Evolutionary conservation across 257 asterid species (phyloP), one percentile per base, ranked within the genome.

Genomic region (Capsicum chinense): DNA sequence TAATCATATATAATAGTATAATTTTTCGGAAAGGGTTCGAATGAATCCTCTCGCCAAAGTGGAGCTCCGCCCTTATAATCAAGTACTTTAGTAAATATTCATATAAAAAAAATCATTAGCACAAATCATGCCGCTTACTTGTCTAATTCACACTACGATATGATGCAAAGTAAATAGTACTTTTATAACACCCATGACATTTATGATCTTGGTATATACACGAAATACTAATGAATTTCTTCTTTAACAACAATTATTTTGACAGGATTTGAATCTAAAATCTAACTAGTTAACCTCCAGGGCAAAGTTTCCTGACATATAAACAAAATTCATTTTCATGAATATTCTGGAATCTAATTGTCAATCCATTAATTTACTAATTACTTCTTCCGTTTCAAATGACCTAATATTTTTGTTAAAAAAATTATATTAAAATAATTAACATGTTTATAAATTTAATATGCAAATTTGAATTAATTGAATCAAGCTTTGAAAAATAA

Each of bases 311-410:
- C 60, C 0, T 50, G 7, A 74, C n/a, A 50, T 74, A 74, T 50
- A 74, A 26, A 50, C 21, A 74, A 50, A 82, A 33, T 71, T 21
- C 9, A 50, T 76, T 76, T 21, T 42, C 21, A 63, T 37, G 37
- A 50, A 70, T 79, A 21, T 86, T 16, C 50, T 78, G 11, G 48
- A 63, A 33, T 73, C 68, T 79, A 83, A 54, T 14, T 35, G 67
- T 67, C 7, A 82, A 33, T 59, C 50, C 60, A 57, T 1, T 26
- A 26, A 26, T 26, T 26, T 26, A 26, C 33, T 26, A 26, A 26
- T 26, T 26, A 26, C 33, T 26, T 26, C 33, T 26, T 1, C 33
- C 33, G 33, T 26, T 26, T 26, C 33, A 26, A 26, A 26, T 26
- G 33, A 26, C 33, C 33, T 26, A 26, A 26, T 26, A 26, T 26